These are phyloP conservation scores for Pythium aristosporum DNA, from an alignment of 352 stramenopile genomes.

Conservation along the genomic window DNA sequence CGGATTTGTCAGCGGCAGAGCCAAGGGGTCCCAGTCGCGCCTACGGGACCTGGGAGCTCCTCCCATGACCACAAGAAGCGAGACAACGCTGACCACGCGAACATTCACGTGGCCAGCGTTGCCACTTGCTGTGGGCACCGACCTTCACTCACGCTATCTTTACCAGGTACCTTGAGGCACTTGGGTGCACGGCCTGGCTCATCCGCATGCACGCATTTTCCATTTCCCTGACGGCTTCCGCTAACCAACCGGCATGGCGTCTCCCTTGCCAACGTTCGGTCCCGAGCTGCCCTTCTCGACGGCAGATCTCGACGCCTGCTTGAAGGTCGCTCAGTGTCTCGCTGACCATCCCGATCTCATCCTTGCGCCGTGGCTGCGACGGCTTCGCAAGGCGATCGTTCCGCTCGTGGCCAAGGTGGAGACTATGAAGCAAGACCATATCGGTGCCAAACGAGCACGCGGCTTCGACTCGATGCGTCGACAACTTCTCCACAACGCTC, in stretches of 20 bases:
- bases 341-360: constrained; percentile 45
- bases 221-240: neutral
- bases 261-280: neutral
- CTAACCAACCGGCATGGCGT: neutral
- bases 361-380: constrained; percentile 57
- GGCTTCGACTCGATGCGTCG: constrained; percentile 35
- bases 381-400: constrained; percentile 67
- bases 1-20: too few species aligned
- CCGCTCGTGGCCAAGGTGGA: constrained; percentile 69
- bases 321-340: constrained; percentile 54
- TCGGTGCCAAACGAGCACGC: constrained; percentile 74
- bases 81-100: too few species aligned
- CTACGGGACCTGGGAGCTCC: neutral
- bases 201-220: neutral
- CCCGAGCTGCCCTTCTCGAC: constrained; percentile 63
- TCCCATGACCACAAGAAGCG: too few species aligned
- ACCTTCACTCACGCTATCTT: constrained; percentile 16
- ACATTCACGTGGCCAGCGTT: too few species aligned
- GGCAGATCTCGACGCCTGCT: constrained; percentile 45
- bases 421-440: constrained; percentile 59
- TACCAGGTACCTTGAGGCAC: too few species aligned
- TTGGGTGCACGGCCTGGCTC: neutral
- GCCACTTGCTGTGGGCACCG: neutral
- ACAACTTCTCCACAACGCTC: constrained; percentile 55
- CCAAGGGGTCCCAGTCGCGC: too few species aligned